phyloP scores from a whole-genome alignment of 2,329 filamentous ascomycete genomes.

The Pseudocercospora fijiensis region DNA sequence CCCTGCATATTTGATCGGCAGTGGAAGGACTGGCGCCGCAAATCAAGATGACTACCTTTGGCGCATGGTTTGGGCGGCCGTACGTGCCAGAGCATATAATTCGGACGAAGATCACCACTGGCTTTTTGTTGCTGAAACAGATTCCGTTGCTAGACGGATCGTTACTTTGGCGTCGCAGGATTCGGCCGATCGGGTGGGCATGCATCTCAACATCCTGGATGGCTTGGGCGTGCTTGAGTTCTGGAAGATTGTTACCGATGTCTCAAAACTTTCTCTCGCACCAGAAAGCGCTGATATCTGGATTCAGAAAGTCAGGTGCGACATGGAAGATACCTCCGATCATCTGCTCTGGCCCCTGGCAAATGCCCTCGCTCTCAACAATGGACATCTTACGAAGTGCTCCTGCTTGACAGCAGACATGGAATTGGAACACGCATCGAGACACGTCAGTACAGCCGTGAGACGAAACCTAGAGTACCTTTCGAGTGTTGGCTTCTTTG shows the following conservation, averaged over 20 bases:
- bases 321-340: conserved; percentile 2
- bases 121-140: not conserved
- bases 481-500: not conserved
- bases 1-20: conserved; percentile 6
- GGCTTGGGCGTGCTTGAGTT: not conserved
- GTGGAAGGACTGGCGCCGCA: not conserved
- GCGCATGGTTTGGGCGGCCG: conserved; percentile 7
- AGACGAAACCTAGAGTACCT: not conserved
- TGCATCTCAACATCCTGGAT: not conserved
- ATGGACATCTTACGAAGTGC: not conserved
- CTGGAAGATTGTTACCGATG: not conserved
- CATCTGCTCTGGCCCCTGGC: conserved; percentile 1
- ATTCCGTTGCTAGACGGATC: not conserved
- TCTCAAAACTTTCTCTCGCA: not conserved
- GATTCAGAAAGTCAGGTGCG: not conserved
- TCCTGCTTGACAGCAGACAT: not conserved
- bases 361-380: not conserved
- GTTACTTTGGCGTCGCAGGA: not conserved
- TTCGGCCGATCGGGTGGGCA: not conserved
- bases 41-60: conserved; percentile 14
- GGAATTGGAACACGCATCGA: not conserved
- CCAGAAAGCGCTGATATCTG: not conserved
- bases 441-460: not conserved
- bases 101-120: conserved; percentile 8
- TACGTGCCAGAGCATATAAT: not conserved